Evolutionary conservation across 768 basidiomycete species (phyloP).

Genomic region (Mycena rebaudengoi): DNA sequence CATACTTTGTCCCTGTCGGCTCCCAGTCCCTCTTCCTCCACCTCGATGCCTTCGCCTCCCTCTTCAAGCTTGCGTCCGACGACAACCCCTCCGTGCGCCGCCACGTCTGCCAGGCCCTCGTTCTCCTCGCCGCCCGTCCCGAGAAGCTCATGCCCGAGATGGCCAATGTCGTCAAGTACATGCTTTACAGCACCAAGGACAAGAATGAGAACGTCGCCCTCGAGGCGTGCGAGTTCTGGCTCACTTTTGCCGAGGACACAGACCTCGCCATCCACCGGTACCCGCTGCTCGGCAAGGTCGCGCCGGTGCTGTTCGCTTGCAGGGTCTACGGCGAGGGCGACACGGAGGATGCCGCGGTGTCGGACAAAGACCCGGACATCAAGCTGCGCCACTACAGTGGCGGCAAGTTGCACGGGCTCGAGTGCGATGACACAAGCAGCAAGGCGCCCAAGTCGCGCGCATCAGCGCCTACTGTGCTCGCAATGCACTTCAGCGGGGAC

Average conservation of each 20-base stretch:
- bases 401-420: slow-evolving; percentile 82
- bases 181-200: slow-evolving; percentile 97
- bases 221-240: slow-evolving; percentile 99
- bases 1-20: slow-evolving; percentile 88
- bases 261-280: slow-evolving; percentile 84
- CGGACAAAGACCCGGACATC: slow-evolving; percentile 93
- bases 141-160: slow-evolving; percentile 98
- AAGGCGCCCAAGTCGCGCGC: slow-evolving; percentile 48
- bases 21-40: slow-evolving; percentile 88
- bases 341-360: slow-evolving; percentile 85
- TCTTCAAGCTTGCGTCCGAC: slow-evolving; percentile 96
- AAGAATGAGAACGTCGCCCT: slow-evolving; percentile 95
- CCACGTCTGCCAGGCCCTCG: slow-evolving; percentile 95
- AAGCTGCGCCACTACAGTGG: slow-evolving; percentile 89
- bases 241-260: slow-evolving; percentile 96
- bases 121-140: slow-evolving; percentile 86
- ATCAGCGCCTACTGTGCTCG: slow-evolving; percentile 83
- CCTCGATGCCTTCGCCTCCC: slow-evolving; percentile 88
- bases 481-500: slow-evolving; percentile 88
- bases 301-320: slow-evolving; percentile 91
- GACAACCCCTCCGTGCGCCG: slow-evolving; percentile 92
- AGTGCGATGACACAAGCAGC: slow-evolving; percentile 66
- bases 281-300: slow-evolving; percentile 89
- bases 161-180: slow-evolving; percentile 94
- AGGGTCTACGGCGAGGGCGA: slow-evolving; percentile 97